These are phyloP conservation scores for Aristolochia fimbriata DNA, from an alignment of 164 flowering plant species.

Conservation along the genomic window DNA sequence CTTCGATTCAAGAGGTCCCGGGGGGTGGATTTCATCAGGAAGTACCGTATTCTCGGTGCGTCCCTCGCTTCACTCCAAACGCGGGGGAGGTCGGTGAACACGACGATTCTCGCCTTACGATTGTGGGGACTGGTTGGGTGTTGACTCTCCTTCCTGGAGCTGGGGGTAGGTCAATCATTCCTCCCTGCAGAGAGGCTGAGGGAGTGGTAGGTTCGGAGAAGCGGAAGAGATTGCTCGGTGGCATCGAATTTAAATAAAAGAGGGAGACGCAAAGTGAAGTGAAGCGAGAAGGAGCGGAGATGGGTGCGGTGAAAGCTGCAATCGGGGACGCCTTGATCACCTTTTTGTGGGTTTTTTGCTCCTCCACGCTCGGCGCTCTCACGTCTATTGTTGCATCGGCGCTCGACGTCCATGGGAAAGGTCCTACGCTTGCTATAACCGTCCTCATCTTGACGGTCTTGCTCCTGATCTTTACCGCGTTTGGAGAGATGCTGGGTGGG, in stretches of 20 bases:
- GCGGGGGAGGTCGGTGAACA: too few species aligned
- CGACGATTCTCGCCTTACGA: too few species aligned
- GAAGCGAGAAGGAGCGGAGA: constrained; percentile 1
- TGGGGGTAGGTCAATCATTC: not conserved
- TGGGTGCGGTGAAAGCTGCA: constrained; percentile 25
- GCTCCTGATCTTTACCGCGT: constrained; percentile 36
- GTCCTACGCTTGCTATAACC: constrained; percentile 24
- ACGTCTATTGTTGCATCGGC: constrained; percentile 31
- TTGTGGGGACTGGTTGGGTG: too few species aligned
- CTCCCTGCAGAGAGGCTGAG: constrained; percentile 4
- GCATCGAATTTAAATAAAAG: not conserved
- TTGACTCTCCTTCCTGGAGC: too few species aligned
- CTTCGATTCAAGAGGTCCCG: too few species aligned
- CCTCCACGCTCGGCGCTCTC: constrained; percentile 35
- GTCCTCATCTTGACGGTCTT: constrained; percentile 31
- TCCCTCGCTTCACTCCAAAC: too few species aligned
- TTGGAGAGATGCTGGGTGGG: constrained; percentile 54
- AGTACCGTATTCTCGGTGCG: too few species aligned
- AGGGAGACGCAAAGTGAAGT: not conserved
- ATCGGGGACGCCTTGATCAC: constrained; percentile 52
- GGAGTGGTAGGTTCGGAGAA: not conserved
- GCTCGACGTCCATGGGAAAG: constrained; percentile 26
- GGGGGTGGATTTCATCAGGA: too few species aligned
- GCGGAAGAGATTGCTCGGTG: too few species aligned
- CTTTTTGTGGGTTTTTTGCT: constrained; percentile 58